phyloP scores from a whole-genome alignment of 805 yeast species.

The Candida xiaguanensis region DNA sequence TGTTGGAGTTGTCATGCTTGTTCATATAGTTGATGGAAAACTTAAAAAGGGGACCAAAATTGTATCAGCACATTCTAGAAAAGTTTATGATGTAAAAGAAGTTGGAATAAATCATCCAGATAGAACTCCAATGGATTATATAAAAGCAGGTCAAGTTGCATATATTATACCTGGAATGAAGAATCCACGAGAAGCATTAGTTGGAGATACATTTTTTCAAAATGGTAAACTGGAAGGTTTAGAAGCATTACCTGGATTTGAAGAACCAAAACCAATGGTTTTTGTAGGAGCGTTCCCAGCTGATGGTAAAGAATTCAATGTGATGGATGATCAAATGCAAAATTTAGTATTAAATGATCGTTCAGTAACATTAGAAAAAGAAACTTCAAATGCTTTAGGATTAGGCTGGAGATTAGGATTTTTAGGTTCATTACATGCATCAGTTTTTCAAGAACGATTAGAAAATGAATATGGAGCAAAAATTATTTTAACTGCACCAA shows the following conservation, averaged over 20 bases:
- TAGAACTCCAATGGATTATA: slow-evolving; percentile 54
- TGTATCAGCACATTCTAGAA: slow-evolving; percentile 70
- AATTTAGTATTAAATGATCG: slow-evolving; percentile 88
- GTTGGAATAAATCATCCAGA: slow-evolving; percentile 97
- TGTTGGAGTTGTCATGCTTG: slow-evolving; percentile 83
- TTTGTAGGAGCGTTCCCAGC: slow-evolving; percentile 98
- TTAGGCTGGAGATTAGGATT: slow-evolving; percentile 98
- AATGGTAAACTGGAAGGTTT: slow-evolving; percentile 51
- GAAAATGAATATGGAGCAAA: slow-evolving; percentile 94
- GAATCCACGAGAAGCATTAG: slow-evolving; percentile 75
- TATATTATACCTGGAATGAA: slow-evolving; percentile 95
- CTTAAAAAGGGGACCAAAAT: slow-evolving; percentile 73
- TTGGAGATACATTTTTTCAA: slow-evolving; percentile 86
- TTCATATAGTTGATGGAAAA: slow-evolving; percentile 80
- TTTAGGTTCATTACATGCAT: slow-evolving; percentile 90
- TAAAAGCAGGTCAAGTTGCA: slow-evolving; percentile 91
- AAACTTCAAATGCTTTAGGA: slow-evolving; percentile 90
- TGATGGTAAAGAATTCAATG: slow-evolving; percentile 86
- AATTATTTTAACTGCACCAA: slow-evolving; percentile 89
- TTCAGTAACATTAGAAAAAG: slow-evolving; percentile 83
- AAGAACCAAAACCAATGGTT: slow-evolving; percentile 97
- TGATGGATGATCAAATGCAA: slow-evolving; percentile 83
- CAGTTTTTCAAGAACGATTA: slow-evolving; percentile 86
- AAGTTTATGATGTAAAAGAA: slow-evolving; percentile 82
- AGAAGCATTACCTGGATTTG: slow-evolving; percentile 89